Base-by-base conservation (phyloP, 345 rosid species). In the Arabidopsis arenosa region DNA sequence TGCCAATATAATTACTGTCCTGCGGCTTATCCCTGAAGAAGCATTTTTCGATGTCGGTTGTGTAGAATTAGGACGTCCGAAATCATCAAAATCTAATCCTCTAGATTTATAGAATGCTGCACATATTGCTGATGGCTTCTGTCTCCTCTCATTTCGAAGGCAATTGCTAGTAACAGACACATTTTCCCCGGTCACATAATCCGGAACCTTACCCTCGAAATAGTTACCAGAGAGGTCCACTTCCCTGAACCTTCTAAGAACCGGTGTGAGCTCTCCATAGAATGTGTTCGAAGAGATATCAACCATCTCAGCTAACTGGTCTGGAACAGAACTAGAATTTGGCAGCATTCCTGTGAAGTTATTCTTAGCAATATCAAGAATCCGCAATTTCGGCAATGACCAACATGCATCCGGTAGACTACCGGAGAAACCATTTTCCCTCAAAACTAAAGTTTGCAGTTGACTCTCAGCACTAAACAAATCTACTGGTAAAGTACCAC, bases 201-300 rank as follows among this genome's bases (percentile, higher is more conserved):
- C 85, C 1, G 94, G 98, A 86, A 93, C 86, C 76, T 52, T 76
- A 57, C 99, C 99, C 71, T 93, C 79, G 32, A 96, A 91, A 74
- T 88, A 96, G 61, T 96, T 96, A 61, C 87, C 86, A 4, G 96
- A 88, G 75, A 96, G 81, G 76, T 91, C 82, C 47, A 75, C 53
- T 5, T 23, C 67, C 15, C 65, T 53, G 74, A 89, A 96, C 81
- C 87, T 87, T 73, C 72, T 45, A 7, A 91, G 85, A 28, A 81
- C 40, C 11, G 68, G 79, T 30, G 80, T 84, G 51, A 93, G 91
- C 79, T 66, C 76, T 45, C 98, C 98, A 53, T 84, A 96, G 63
- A 96, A 89, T 79, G 72, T 68, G 80, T 96, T 96, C 18, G 57
- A 68, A n/a, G 99, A 96, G 49, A 93, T 76, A 77, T 93, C 81